Percentiles rank a stretch among this genome's conserved stretches.
Conservation (phyloP, 1,139 yeast species). For the Trichomonascaceae sp. region DNA sequence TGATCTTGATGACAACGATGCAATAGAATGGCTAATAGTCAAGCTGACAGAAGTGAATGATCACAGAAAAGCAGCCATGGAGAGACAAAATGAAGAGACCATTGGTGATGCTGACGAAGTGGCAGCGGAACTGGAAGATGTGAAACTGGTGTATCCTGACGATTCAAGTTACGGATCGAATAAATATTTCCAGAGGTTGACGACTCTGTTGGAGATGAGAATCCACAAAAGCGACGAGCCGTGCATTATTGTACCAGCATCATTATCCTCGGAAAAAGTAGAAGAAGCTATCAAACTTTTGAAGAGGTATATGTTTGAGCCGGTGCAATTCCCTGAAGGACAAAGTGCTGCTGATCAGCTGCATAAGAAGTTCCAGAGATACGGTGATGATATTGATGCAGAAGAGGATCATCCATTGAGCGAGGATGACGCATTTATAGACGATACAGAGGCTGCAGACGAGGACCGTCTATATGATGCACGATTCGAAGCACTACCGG, state of each 20-base stretch:
- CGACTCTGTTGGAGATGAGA: slow-evolving; percentile 10
- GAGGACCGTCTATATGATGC: slow-evolving; percentile 17
- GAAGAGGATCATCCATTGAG: slow-evolving; percentile 17
- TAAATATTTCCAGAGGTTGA: not conserved
- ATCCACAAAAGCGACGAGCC: not conserved
- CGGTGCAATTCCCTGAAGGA: slow-evolving; percentile 40
- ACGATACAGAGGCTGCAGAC: slow-evolving; percentile 16
- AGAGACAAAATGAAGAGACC: slow-evolving; percentile 2
- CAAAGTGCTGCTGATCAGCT: slow-evolving; percentile 36
- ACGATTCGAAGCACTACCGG: slow-evolving; percentile 21
- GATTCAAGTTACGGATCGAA: slow-evolving; percentile 1
- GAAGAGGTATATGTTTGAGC: slow-evolving; percentile 31
- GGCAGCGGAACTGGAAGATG: slow-evolving; percentile 1
- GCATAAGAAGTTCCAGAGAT: slow-evolving; percentile 12
- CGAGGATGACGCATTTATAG: slow-evolving; percentile 13
- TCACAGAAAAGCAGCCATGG: slow-evolving; percentile 18
- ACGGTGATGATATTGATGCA: slow-evolving; percentile 20
- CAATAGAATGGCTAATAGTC: slow-evolving; percentile 41
- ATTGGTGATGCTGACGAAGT: slow-evolving; percentile 5
- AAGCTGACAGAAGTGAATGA: slow-evolving; percentile 34
- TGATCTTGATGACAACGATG: slow-evolving; percentile 39
- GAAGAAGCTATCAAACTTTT: slow-evolving; percentile 24
- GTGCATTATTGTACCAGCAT: slow-evolving; percentile 17
- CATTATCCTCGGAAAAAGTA: slow-evolving; percentile 21
- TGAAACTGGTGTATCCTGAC: slow-evolving; percentile 2